Conservation (phyloP, 2,329 filamentous ascomycete species). For the Hymenoscyphus infarciens region DNA sequence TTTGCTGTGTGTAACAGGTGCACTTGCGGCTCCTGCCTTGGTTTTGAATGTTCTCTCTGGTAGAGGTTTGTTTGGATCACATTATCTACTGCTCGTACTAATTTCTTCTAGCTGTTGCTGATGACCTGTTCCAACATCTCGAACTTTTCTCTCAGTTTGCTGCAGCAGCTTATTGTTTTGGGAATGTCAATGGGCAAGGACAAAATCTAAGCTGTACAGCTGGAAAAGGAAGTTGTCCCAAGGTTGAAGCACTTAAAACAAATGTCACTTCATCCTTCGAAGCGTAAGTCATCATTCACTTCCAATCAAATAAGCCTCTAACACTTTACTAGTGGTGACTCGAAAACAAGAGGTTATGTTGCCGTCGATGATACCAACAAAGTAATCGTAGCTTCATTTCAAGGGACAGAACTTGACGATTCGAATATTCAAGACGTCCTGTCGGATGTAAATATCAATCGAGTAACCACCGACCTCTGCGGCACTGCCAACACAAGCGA, state of each 20-base stretch:
- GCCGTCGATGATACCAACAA: constrained; percentile 23
- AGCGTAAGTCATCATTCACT: constrained; percentile 4
- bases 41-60: constrained; percentile 1
- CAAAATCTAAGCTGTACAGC: constrained; percentile 20
- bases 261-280: constrained; percentile 17
- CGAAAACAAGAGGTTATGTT: constrained; percentile 25
- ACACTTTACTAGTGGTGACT: constrained; percentile 8
- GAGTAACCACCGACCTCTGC: constrained; percentile 17
- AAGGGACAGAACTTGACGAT: constrained; percentile 14
- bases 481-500: constrained; percentile 17
- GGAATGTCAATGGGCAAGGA: constrained; percentile 20
- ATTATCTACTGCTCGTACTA: neutral
- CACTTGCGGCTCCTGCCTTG: neutral
- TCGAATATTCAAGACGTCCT: constrained; percentile 9
- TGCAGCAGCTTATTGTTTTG: constrained; percentile 29
- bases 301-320: neutral
- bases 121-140: constrained; percentile 19
- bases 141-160: constrained; percentile 27
- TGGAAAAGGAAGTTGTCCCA: constrained; percentile 22
- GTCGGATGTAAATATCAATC: constrained; percentile 14
- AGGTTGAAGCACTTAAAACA: constrained; percentile 19
- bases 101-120: constrained; percentile 4
- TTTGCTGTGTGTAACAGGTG: constrained; percentile 2
- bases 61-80: constrained; percentile 1
- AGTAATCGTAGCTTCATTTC: constrained; percentile 27